These are phyloP conservation scores for Rhodotorula sp. DNA, from an alignment of 1,284 basidiomycete species.

Conservation along the genomic window DNA sequence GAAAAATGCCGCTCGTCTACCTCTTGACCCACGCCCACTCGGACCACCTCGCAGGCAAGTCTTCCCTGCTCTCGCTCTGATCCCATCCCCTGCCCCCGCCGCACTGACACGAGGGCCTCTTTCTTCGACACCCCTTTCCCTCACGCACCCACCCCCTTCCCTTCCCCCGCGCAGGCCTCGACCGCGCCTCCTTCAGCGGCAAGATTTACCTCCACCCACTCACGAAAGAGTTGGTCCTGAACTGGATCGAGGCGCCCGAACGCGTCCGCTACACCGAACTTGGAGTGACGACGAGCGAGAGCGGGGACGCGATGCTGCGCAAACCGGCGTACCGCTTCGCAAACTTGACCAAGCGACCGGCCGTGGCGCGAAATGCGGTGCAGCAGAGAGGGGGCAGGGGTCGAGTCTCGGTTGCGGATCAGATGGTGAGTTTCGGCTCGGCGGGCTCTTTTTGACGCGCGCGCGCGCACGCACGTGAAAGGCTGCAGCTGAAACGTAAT, in stretches of 20 bases:
- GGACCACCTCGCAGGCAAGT: constrained; percentile 39
- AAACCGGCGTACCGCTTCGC: constrained; percentile 27
- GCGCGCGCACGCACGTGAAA: background rate
- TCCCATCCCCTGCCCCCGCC: background rate
- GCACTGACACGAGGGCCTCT: background rate
- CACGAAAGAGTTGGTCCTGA: constrained; percentile 29
- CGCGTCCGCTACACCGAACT: constrained; percentile 29
- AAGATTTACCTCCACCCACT: constrained; percentile 24
- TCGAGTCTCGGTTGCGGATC: constrained; percentile 12
- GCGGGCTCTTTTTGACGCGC: background rate
- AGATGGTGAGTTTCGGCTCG: constrained; percentile 12
- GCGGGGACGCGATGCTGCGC: background rate
- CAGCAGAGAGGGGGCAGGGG: constrained; percentile 8
- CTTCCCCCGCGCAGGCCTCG: constrained; percentile 26
- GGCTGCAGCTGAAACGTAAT: no score
- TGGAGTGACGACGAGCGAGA: background rate
- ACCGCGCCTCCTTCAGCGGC: constrained; percentile 31
- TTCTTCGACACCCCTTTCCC: background rate
- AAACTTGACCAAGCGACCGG: constrained; percentile 10
- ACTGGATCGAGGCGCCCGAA: constrained; percentile 25
- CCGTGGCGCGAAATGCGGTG: no score
- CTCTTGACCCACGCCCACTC: constrained; percentile 44
- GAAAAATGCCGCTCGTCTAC: constrained; percentile 21
- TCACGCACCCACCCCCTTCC: no score
- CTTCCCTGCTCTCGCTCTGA: background rate